These are phyloP conservation scores for Martiniozyma abietophila DNA, from an alignment of 805 yeast genomes.

Conservation along the genomic window DNA sequence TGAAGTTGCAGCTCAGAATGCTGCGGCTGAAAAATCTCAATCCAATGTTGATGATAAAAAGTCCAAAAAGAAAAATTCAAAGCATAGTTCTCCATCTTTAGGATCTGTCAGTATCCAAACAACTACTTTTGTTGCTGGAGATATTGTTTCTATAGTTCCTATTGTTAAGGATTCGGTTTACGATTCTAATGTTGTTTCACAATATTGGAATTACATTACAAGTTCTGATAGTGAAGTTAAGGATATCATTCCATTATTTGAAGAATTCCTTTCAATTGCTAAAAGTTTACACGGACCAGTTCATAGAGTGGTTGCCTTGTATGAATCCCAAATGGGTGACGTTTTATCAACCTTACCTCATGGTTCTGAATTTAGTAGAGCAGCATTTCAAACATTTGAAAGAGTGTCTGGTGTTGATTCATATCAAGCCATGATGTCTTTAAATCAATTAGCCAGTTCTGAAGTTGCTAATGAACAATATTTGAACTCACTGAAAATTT, in stretches of 20 bases:
- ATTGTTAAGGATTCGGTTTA: constrained; percentile 62
- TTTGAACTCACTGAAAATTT: constrained; percentile 52
- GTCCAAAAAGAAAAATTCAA: constrained; percentile 18
- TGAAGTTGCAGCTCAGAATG: constrained; percentile 17
- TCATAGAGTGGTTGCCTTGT: constrained; percentile 69
- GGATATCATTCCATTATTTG: constrained; percentile 26
- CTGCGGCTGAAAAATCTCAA: constrained; percentile 19
- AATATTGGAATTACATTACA: constrained; percentile 48
- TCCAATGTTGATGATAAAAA: constrained; percentile 22
- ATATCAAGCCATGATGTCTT: constrained; percentile 60
- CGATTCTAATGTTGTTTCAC: constrained; percentile 61
- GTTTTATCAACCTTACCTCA: constrained; percentile 8
- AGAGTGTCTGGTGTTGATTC: constrained; percentile 77
- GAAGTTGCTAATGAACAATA: constrained; percentile 56
- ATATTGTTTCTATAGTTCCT: constrained; percentile 64
- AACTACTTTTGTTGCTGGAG: constrained; percentile 47
- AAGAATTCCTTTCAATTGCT: constrained; percentile 41
- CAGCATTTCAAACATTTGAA: constrained; percentile 65
- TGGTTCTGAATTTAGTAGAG: constrained; percentile 38
- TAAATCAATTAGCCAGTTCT: constrained; percentile 63
- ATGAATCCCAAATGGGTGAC: constrained; percentile 50
- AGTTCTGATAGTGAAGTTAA: constrained; percentile 32
- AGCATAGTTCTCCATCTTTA: constrained; percentile 12
- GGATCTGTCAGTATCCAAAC: constrained; percentile 7
- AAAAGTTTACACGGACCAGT: constrained; percentile 81